Evolutionary conservation across 2,329 filamentous ascomycete genomes (phyloP).

Genomic region (Albophoma yamanashiensis): DNA sequence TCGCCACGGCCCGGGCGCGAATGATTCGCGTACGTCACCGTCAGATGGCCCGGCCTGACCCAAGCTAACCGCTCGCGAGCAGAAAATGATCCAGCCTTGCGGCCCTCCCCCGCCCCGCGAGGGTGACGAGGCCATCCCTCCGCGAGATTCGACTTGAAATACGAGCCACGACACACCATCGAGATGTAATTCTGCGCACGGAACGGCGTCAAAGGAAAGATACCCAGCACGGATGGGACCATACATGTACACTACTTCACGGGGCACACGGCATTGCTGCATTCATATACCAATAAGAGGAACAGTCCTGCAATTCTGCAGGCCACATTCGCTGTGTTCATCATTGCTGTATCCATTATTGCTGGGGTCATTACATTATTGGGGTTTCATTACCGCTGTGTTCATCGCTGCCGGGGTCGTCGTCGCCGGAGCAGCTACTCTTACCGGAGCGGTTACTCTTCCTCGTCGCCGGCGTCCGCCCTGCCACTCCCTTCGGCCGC

Average conservation of each 20-base stretch:
- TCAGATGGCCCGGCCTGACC: neutral
- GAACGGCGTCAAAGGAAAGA: conserved; percentile 1
- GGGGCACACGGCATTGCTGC: neutral
- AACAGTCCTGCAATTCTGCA: neutral
- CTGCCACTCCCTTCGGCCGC: conserved; percentile 4
- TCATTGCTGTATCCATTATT: too few species aligned
- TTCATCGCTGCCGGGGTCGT: too few species aligned
- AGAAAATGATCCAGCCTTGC: conserved; percentile 59
- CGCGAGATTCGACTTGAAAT: neutral
- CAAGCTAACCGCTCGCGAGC: conserved; percentile 3
- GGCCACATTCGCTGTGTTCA: too few species aligned
- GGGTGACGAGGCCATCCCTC: conserved; percentile 21
- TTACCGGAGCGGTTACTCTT: neutral
- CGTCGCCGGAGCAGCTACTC: neutral
- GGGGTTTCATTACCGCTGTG: too few species aligned
- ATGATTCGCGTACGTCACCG: conserved; percentile 56
- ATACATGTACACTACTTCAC: neutral
- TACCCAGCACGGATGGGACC: neutral
- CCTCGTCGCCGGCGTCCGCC: conserved; percentile 2
- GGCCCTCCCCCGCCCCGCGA: conserved; percentile 48
- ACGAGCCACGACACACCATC: neutral
- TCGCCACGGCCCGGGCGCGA: conserved; percentile 67
- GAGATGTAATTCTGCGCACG: neutral
- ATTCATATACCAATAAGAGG: neutral
- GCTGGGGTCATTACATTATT: too few species aligned